A percentile compares a stretch with the other conserved stretches of the same genome.
phyloP scores from a whole-genome alignment of 129 eudicot species.

The Scalesia atractyloides region DNA sequence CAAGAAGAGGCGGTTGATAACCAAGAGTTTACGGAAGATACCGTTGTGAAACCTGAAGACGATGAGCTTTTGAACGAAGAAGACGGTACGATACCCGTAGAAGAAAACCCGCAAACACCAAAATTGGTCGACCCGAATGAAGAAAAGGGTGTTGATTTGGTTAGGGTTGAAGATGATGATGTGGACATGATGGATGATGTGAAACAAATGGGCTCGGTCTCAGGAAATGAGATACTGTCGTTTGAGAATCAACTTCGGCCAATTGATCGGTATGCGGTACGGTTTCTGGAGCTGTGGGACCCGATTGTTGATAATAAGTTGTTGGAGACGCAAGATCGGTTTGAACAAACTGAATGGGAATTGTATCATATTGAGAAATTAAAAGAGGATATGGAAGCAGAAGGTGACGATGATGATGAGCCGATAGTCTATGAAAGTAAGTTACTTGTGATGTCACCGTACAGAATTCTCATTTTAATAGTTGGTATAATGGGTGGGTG shows the following conservation, averaged over 20 bases:
- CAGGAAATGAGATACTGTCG: conserved; percentile 78
- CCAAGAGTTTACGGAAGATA: conserved; percentile 94
- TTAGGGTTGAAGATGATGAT: conserved; percentile 77
- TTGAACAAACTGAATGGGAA: conserved; percentile 96
- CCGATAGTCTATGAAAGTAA: conserved; percentile 94
- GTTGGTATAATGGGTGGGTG: neutral
- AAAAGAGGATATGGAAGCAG: conserved; percentile 99
- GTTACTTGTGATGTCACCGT: conserved; percentile 27
- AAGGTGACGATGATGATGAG: conserved; percentile 92
- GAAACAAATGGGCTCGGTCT: conserved; percentile 87
- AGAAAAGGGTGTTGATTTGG: conserved; percentile 46
- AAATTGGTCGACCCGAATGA: conserved; percentile 46
- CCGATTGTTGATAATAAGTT: conserved; percentile 77
- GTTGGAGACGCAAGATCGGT: conserved; percentile 47
- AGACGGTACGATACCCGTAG: conserved; percentile 49
- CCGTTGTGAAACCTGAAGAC: conserved; percentile 67
- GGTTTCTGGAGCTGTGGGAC: conserved; percentile 89
- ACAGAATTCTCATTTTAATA: conserved; percentile 1
- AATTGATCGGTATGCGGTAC: conserved; percentile 90
- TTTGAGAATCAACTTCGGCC: conserved; percentile 92
- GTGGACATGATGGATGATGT: conserved; percentile 94
- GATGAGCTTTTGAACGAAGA: conserved; percentile 88
- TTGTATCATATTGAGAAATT: conserved; percentile 93
- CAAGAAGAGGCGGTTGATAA: conserved; percentile 98
- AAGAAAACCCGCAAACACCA: conserved; percentile 32